phyloP scores from a whole-genome alignment of 345 rosid genomes.

The Eucalyptus decipiens region DNA sequence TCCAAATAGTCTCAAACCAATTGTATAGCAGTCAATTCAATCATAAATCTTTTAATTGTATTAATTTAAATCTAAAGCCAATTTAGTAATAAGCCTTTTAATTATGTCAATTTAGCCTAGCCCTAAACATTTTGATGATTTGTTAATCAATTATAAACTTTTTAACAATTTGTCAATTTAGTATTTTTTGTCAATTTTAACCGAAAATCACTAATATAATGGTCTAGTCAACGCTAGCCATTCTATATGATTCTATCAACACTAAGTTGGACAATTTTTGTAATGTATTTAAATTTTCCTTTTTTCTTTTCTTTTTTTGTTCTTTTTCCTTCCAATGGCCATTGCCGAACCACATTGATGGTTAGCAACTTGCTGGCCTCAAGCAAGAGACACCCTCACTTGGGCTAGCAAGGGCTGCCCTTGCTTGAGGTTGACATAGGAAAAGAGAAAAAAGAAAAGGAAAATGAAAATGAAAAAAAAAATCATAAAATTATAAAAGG shows the following conservation, averaged over 20 bases:
- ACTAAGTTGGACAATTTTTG: neutral
- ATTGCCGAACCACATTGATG: neutral
- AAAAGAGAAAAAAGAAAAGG: neutral
- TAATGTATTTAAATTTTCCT: neutral
- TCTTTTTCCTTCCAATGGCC: neutral
- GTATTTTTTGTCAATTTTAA: neutral
- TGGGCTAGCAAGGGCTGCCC: neutral
- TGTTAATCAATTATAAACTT: neutral
- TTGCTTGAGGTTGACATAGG: neutral
- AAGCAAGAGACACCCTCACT: neutral
- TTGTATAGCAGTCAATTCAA: accelerated
- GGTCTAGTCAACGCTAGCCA: neutral
- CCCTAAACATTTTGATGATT: neutral
- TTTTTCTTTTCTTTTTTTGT: neutral
- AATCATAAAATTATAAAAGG: neutral
- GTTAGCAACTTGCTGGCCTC: neutral
- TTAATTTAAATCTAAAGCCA: neutral
- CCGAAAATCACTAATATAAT: accelerated
- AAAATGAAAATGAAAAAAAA: neutral
- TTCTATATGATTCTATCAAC: accelerated
- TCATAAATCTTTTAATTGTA: neutral
- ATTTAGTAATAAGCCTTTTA: neutral
- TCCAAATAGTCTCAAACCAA: neutral
- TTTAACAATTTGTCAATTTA: neutral
- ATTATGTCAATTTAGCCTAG: neutral